Evolutionary conservation across 1,139 yeast genomes (phyloP), one percentile per base, ranked within the genome.

Genomic region (Kodamaea derodonti): DNA sequence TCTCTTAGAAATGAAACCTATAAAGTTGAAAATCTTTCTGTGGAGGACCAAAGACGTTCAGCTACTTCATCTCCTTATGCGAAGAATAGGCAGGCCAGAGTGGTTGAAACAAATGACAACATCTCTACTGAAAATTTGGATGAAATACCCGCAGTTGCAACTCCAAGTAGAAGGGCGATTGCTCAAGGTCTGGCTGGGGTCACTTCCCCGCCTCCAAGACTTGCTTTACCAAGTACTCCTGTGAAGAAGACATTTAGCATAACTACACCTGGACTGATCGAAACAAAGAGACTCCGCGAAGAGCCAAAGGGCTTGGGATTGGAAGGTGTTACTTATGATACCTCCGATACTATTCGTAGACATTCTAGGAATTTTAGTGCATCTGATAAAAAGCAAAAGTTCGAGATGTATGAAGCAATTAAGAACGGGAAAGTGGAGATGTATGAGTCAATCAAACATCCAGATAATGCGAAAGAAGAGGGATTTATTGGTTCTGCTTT

Each of bases 51-150:
- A 4, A 45, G 45, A 23, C 48, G 62, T 34, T 52, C 63, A 0
- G 53, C 50, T 6, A 56, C 65, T 24, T 52, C 69, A 4, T 66
- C 72, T 24, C 75, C 75, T 4, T 56, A 62, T 51, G 75, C 74
- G 1, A 62, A 53, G 42, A 69, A 69, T 39, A 56, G 75, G 36
- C 75, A 69, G 42, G 75, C 75, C 2, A 54, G 75, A 29, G 74
- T 69, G 4, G 65, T 69, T 11, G 75, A 69, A 42, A 60, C 69
- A 3, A 55, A 54, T 37, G 72, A 65, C 31, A 57, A 48, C 29
- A 42, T 47, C 10, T 40, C 48, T 13, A 43, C 52, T 2, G 52
- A 54, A 15, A 45, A 37, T 24, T 40, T 51, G 15, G 56, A 52
- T 20, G 49, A 38, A 13, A 36, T 46, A n/a, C 51, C 38, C 14